phyloP scores from a whole-genome alignment of 2,329 filamentous ascomycete genomes.

The Ceratocystis ficicola region DNA sequence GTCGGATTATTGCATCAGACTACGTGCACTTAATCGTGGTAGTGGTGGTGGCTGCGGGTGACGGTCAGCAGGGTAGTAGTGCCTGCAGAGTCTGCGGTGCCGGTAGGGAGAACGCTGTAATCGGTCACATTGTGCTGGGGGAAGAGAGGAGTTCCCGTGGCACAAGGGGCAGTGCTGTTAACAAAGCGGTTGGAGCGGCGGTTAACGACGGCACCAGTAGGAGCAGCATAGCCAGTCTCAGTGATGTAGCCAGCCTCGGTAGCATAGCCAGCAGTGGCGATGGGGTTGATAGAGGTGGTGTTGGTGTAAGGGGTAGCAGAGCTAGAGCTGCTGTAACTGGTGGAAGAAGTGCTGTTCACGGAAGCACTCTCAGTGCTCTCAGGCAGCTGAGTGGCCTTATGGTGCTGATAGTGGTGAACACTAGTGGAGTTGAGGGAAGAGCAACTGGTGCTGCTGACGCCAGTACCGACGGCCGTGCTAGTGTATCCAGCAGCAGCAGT shows the following conservation, averaged over 20 bases:
- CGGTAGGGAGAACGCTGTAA: background rate
- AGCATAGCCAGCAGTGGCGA: background rate
- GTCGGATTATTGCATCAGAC: too few relatives aligned
- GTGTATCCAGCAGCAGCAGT: background rate
- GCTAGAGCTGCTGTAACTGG: background rate
- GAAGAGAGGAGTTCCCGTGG: background rate
- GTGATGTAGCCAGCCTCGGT: background rate
- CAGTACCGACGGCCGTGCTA: slow-evolving; percentile 1
- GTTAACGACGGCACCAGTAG: background rate
- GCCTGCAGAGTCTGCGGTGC: background rate
- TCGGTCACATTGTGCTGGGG: slow-evolving; percentile 1
- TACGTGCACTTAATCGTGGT: background rate
- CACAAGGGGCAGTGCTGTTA: background rate
- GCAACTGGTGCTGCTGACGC: slow-evolving; percentile 3
- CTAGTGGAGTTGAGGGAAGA: background rate
- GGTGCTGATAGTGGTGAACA: background rate
- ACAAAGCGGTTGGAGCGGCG: slow-evolving; percentile 1
- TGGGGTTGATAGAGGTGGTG: background rate
- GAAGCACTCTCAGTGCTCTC: background rate
- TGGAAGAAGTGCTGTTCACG: background rate
- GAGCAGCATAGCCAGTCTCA: background rate
- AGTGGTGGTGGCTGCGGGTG: background rate
- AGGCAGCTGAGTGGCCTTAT: background rate
- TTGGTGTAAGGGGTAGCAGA: background rate
- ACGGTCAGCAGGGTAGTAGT: background rate